Percentiles rank a stretch among this genome's conserved stretches.
Evolutionary conservation across 805 yeast species (phyloP).

Genomic region (Starmerella kuoi): DNA sequence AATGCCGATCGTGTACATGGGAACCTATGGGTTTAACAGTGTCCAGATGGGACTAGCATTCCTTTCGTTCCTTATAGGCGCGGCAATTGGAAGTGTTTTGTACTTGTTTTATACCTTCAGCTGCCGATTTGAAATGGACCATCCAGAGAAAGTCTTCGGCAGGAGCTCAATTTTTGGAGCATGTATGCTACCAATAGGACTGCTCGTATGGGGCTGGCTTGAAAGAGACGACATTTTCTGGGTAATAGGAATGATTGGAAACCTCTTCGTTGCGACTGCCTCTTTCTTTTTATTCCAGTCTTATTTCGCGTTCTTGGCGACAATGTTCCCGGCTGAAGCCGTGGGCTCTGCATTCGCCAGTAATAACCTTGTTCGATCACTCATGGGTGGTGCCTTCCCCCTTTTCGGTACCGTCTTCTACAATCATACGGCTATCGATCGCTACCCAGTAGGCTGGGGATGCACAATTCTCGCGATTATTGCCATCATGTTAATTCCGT

Average conservation of each 20-base stretch:
- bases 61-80: slow-evolving; percentile 38
- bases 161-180: slow-evolving; percentile 33
- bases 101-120: slow-evolving; percentile 7
- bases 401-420: slow-evolving; percentile 52
- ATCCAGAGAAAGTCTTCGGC: slow-evolving; percentile 15
- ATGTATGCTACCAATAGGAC: slow-evolving; percentile 37
- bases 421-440: slow-evolving; percentile 28
- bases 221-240: slow-evolving; percentile 38
- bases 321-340: slow-evolving; percentile 37
- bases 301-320: slow-evolving; percentile 38
- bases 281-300: slow-evolving; percentile 41
- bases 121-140: slow-evolving; percentile 1
- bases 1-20: slow-evolving; percentile 43
- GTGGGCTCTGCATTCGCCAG: slow-evolving; percentile 48
- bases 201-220: slow-evolving; percentile 49
- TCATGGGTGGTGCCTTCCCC: slow-evolving; percentile 47
- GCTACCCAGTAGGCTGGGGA: slow-evolving; percentile 53
- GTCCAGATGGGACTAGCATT: slow-evolving; percentile 40
- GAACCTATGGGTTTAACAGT: slow-evolving; percentile 36
- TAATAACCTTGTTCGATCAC: slow-evolving; percentile 39
- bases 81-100: slow-evolving; percentile 28
- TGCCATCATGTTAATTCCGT: slow-evolving; percentile 39
- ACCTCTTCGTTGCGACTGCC: slow-evolving; percentile 32
- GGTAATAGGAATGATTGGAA: slow-evolving; percentile 40
- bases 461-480: slow-evolving; percentile 37